Base-by-base conservation (phyloP, 176 grass and related monocot genomes). In the Ensete glaucum region DNA sequence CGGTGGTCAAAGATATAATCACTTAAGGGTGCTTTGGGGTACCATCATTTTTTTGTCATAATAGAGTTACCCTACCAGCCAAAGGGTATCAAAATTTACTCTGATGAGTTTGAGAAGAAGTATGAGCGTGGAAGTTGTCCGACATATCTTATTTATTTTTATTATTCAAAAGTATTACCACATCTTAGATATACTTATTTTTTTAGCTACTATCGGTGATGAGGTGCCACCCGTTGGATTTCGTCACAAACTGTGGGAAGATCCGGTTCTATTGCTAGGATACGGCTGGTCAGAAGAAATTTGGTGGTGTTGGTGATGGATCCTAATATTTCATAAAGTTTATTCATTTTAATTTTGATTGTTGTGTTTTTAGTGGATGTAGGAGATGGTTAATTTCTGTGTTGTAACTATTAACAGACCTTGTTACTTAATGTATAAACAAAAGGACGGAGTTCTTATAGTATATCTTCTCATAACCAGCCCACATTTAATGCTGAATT, bases 171-270 rank as follows among this genome's bases (percentile, higher is more conserved):
- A 13, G 54, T 2, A 9, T n/a, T 16, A 34, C 4, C 34, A 43
- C 34, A 26, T 43, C 25, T 60, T 29, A 0, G 25, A 17, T 16
- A 34, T 34, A 34, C 29, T 34, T 34, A 34, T 23, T 11, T 75
- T 24, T 75, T 58, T 21, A 77, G 75, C 75, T 65, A 77, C 75
- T 54, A 77, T 77, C 23, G 75, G 75, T 26, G 75, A 67, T 52
- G 75, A 77, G 21, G 75, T 77, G 22, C 50, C 50, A 67, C 27
- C 62, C 62, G 1, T 65, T 67, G 62, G 62, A 77, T 77, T 77
- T 77, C 75, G 66, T 77, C 75, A 77, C 75, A 52, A 77, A 77
- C 24, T 77, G 75, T 77, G 75, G 75, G 49, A 23, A 23, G 29
- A 34, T 77, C 43, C 13, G 75, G 22, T 77, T 77, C 48, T 65